These are phyloP conservation scores for Acanthamoeba royreba DNA, from an alignment of 208 protist genomes.

Conservation along the genomic window DNA sequence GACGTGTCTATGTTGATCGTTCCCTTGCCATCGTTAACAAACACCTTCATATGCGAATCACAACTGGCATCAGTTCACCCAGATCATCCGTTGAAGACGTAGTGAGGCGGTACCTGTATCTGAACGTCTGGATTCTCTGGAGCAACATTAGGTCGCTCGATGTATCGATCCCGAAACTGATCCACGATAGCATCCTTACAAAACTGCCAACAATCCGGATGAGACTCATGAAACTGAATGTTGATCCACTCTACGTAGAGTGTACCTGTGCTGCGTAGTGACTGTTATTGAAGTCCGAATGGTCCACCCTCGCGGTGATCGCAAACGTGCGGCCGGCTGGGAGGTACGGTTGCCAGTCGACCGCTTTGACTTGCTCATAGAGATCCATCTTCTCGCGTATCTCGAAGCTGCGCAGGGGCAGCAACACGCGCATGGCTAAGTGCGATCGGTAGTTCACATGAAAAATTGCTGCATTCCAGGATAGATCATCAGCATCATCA, in stretches of 20 bases:
- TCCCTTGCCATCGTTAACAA: neutral
- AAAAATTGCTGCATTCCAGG: neutral
- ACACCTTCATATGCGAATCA: neutral
- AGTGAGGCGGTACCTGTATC: neutral
- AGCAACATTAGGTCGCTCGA: neutral
- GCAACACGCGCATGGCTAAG: neutral
- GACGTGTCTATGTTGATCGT: constrained; percentile 32
- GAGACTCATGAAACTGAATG: neutral
- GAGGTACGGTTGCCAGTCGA: neutral
- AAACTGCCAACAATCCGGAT: neutral
- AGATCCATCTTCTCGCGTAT: constrained; percentile 3
- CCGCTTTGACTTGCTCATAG: constrained; percentile 4
- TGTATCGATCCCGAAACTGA: neutral
- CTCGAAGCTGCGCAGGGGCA: constrained; percentile 19
- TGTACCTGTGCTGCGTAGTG: constrained; percentile 12
- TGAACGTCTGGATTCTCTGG: neutral
- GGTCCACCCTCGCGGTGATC: neutral
- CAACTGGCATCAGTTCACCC: neutral
- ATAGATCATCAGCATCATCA: neutral
- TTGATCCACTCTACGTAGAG: neutral
- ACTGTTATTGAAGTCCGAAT: neutral
- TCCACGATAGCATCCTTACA: constrained; percentile 32
- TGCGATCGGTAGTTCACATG: constrained; percentile 6
- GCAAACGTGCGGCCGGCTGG: constrained; percentile 4
- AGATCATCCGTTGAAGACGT: neutral